A percentile compares a stretch with the other conserved stretches of the same genome.
Evolutionary conservation across 2,329 filamentous ascomycete genomes (phyloP).

Genomic region (Coniosporium tulheliwenetii): DNA sequence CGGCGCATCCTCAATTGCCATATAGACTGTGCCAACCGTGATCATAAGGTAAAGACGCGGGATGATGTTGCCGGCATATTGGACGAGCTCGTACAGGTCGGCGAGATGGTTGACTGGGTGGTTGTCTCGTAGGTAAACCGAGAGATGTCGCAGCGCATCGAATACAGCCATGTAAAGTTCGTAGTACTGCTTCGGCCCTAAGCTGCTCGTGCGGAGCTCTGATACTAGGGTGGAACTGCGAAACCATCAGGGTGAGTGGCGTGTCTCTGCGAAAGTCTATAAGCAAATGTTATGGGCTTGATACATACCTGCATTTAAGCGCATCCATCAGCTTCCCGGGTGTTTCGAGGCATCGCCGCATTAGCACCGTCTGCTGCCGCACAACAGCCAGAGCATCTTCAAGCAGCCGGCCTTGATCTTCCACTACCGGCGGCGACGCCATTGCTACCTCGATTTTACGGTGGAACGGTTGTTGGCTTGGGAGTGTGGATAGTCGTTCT

Average conservation of each 20-base stretch:
- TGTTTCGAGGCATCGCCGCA: slow-evolving; percentile 95
- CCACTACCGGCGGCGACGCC: slow-evolving; percentile 32
- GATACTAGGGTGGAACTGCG: slow-evolving; percentile 88
- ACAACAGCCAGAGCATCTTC: slow-evolving; percentile 95
- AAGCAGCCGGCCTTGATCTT: slow-evolving; percentile 66
- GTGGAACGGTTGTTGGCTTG: too few relatives aligned
- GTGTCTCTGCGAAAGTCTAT: neutral
- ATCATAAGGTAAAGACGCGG: slow-evolving; percentile 97
- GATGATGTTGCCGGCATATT: slow-evolving; percentile 96
- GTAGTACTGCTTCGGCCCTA: slow-evolving; percentile 99
- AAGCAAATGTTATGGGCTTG: slow-evolving; percentile 1
- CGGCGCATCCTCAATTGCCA: slow-evolving; percentile 93
- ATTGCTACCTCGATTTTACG: slow-evolving; percentile 12
- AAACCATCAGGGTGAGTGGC: neutral
- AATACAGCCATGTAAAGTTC: slow-evolving; percentile 99
- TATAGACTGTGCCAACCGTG: slow-evolving; percentile 96
- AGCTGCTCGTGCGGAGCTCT: slow-evolving; percentile 90
- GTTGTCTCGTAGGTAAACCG: slow-evolving; percentile 90
- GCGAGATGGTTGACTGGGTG: slow-evolving; percentile 96
- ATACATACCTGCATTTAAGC: slow-evolving; percentile 87
- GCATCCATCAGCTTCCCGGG: slow-evolving; percentile 99
- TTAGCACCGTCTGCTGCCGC: slow-evolving; percentile 88
- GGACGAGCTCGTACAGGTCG: slow-evolving; percentile 92
- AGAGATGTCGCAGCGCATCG: slow-evolving; percentile 90
- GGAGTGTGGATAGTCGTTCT: too few relatives aligned